Percentiles rank a stretch among this genome's conserved stretches.
phyloP scores from a whole-genome alignment of 768 basidiomycete genomes.

The Pleurotus pulmonarius region DNA sequence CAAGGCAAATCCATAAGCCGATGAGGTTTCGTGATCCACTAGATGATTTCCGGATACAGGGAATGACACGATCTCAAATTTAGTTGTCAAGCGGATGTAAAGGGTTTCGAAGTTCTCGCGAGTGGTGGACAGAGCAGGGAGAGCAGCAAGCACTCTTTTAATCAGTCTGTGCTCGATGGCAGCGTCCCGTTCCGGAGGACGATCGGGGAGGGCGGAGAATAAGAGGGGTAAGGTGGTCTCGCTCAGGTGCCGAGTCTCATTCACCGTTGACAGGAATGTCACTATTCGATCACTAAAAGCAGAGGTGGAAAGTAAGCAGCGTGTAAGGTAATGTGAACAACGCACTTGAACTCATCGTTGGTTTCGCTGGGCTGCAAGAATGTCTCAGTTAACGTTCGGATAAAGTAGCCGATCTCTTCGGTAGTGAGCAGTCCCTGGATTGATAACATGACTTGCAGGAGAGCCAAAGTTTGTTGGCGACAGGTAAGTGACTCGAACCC shows the following conservation, averaged over 20 bases:
- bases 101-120: constrained; percentile 82
- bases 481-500: constrained; percentile 53
- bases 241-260: constrained; percentile 64
- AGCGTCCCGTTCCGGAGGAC: constrained; percentile 52
- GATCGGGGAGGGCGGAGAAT: constrained; percentile 70
- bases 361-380: constrained; percentile 49
- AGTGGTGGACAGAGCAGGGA: constrained; percentile 70
- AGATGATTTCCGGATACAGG: constrained; percentile 14
- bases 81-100: constrained; percentile 70
- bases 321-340: background rate
- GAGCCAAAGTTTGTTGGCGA: constrained; percentile 57
- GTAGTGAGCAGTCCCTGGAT: constrained; percentile 60
- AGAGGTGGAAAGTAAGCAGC: constrained; percentile 2
- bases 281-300: constrained; percentile 52
- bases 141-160: constrained; percentile 63
- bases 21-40: constrained; percentile 47
- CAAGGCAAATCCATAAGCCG: constrained; percentile 85
- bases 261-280: constrained; percentile 59
- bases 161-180: constrained; percentile 54
- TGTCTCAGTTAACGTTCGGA: constrained; percentile 71
- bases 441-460: constrained; percentile 62
- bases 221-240: constrained; percentile 78
- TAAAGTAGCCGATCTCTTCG: constrained; percentile 76
- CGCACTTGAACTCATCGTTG: constrained; percentile 53
- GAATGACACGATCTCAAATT: constrained; percentile 68